Evolutionary conservation across 2,329 filamentous ascomycete species (phyloP), one percentile per base, ranked within the genome.

Genomic region (Sporothrix luriei): DNA sequence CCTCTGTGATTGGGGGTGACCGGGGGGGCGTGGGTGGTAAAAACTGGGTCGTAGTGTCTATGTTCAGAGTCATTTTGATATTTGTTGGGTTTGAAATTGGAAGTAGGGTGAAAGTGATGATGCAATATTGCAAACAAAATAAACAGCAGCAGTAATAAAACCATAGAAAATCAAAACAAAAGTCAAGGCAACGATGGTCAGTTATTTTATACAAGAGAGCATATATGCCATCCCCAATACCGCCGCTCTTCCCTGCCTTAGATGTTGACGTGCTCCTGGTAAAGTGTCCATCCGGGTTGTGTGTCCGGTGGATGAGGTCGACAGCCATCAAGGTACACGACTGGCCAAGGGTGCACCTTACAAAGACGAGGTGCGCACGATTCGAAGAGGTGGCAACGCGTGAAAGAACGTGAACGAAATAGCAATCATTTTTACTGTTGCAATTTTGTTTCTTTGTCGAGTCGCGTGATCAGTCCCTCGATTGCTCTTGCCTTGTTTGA

Each of bases 271-370:
- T 43, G 52, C 33, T 19, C 49, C 52, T 38, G 51, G 43, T n/a
- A 9, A 21, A 19, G 21, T 54, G 48, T 54, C 48, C 64, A 52
- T 66, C 48, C 48, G 51, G 64, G 64, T 66, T 66, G 64, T 49
- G 29, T 43, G 21, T 43, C 29, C 14, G 43, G 40, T 13, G 5
- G 19, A 16, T 9, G 43, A 33, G 14, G 43, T 51, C 62, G 11
- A 33, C 62, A 65, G 46, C 62, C 62, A 65, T 65, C 62, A 65
- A 65, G 62, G 62, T 65, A 65, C 62, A 21, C 43, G 4, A 3
- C 40, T 24, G 3, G 40, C 59, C 59, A 48, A 64, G 40, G 21
- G 10, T 13, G 21, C 10, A 40, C 33, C 1, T 3, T 3, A 16
- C 38, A 43, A 43, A 43, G 9, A 40, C 11, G 29, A 21, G 4